A percentile compares a stretch with the other conserved stretches of the same genome.
Evolutionary conservation across 441 rosid genomes (phyloP).

Genomic region (Macaranga tanarius): DNA sequence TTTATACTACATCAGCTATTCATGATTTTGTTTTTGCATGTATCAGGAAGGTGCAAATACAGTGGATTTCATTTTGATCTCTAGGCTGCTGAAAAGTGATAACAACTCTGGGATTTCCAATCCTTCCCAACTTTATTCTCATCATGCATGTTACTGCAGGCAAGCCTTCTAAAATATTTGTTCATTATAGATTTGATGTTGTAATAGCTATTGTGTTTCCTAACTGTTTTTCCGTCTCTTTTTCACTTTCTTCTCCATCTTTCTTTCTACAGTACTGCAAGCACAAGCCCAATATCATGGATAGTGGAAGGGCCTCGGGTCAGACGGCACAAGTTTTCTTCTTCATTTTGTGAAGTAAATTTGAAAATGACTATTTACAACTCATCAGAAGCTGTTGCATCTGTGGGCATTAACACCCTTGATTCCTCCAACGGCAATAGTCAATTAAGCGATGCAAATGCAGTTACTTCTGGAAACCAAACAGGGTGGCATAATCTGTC

Average conservation of each 20-base stretch:
- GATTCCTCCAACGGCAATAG: constrained; percentile 35
- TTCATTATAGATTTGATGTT: background rate
- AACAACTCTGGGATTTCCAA: constrained; percentile 37
- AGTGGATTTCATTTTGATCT: constrained; percentile 76
- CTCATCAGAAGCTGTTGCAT: constrained; percentile 49
- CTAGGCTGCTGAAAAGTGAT: constrained; percentile 42
- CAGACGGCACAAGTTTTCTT: constrained; percentile 58
- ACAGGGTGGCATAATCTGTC: constrained; percentile 71
- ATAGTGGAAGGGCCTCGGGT: constrained; percentile 60
- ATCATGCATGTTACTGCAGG: constrained; percentile 88
- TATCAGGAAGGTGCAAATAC: constrained; percentile 54
- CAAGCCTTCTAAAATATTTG: constrained; percentile 29
- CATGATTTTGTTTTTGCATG: constrained; percentile 21
- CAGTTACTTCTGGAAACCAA: constrained; percentile 45
- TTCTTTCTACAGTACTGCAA: constrained; percentile 37
- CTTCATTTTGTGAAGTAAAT: constrained; percentile 61
- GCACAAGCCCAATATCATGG: constrained; percentile 69
- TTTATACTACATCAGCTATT: constrained; percentile 5
- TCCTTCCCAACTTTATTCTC: constrained; percentile 53
- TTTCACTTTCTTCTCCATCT: background rate
- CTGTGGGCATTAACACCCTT: constrained; percentile 50
- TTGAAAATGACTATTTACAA: constrained; percentile 76
- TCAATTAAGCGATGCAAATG: constrained; percentile 31
- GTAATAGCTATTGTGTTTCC: constrained; percentile 1
- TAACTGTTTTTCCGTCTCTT: background rate